A percentile compares a stretch with the other conserved stretches of the same genome.
Conservation (phyloP, 257 asterid species). For the Datura wrightii region DNA sequence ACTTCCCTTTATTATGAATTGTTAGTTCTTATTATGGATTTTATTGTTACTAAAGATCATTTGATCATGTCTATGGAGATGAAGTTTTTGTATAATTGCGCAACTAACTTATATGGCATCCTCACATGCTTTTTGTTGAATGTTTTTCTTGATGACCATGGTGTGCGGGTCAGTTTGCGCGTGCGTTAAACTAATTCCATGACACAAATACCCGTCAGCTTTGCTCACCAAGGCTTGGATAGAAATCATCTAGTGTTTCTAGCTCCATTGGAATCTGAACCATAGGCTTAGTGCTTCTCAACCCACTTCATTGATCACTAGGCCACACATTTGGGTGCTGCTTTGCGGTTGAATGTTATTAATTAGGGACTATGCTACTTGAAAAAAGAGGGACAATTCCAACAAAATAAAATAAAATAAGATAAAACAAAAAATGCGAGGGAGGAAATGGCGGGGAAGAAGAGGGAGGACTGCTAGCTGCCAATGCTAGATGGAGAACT, state of each 20-base stretch:
- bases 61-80: background rate
- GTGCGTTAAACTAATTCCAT: too few relatives aligned
- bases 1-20: background rate
- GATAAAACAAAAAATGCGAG: background rate
- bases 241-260: background rate
- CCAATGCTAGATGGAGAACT: background rate
- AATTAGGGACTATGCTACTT: background rate
- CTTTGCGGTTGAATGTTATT: background rate
- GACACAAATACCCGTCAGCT: too few relatives aligned
- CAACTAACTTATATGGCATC: background rate
- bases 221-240: too few relatives aligned
- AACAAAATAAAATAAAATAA: background rate
- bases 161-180: too few relatives aligned
- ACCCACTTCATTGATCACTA: background rate
- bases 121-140: background rate
- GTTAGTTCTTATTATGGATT: background rate
- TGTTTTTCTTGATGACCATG: background rate
- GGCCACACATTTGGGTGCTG: background rate
- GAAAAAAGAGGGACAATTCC: background rate
- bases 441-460: background rate
- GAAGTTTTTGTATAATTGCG: background rate
- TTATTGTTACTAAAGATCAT: background rate
- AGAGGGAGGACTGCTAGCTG: constrained; percentile 24
- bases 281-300: background rate
- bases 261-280: background rate